A percentile compares a stretch with the other conserved stretches of the same genome.
phyloP scores from a whole-genome alignment of 148 eudicot species.

The Polygonum maritimum region DNA sequence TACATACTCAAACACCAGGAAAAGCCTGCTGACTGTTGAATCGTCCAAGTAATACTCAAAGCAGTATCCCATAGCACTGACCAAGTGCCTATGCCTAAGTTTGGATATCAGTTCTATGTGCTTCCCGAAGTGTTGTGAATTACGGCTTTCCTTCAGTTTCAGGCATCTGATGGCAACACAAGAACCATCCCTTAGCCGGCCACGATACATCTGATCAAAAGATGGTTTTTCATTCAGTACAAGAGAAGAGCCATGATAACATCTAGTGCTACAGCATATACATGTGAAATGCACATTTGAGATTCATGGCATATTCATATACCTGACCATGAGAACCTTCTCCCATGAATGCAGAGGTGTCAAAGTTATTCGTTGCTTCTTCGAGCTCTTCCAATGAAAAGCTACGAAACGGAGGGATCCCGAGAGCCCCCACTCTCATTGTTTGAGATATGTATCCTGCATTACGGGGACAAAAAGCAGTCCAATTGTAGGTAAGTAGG shows the following conservation, averaged over 20 bases:
- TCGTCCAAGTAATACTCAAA: conserved; percentile 88
- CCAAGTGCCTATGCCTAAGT: conserved; percentile 82
- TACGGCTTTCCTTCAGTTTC: conserved; percentile 49
- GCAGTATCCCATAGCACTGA: conserved; percentile 85
- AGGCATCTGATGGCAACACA: conserved; percentile 66
- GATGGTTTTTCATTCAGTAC: not conserved
- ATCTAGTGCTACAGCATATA: too few relatives aligned
- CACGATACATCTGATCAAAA: conserved; percentile 67
- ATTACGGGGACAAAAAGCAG: not conserved
- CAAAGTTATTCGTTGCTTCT: conserved; percentile 68
- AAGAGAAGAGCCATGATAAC: not conserved
- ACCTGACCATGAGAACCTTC: conserved; percentile 90
- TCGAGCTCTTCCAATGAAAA: conserved; percentile 85
- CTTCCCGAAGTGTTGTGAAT: conserved; percentile 48
- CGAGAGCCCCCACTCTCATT: conserved; percentile 73
- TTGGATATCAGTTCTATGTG: conserved; percentile 68
- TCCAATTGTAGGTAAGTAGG: not conserved
- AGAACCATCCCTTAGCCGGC: conserved; percentile 62
- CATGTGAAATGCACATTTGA: not conserved
- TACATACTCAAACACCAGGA: conserved; percentile 73
- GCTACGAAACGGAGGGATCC: conserved; percentile 62
- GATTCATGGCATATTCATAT: conserved; percentile 6
- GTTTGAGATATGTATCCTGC: conserved; percentile 77
- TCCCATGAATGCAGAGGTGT: conserved; percentile 64
- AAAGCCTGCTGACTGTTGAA: conserved; percentile 85